A percentile compares a stretch with the other conserved stretches of the same genome.
Conservation (phyloP, 2,329 filamentous ascomycete genomes). For the Myriosclerotinia curreyana region DNA sequence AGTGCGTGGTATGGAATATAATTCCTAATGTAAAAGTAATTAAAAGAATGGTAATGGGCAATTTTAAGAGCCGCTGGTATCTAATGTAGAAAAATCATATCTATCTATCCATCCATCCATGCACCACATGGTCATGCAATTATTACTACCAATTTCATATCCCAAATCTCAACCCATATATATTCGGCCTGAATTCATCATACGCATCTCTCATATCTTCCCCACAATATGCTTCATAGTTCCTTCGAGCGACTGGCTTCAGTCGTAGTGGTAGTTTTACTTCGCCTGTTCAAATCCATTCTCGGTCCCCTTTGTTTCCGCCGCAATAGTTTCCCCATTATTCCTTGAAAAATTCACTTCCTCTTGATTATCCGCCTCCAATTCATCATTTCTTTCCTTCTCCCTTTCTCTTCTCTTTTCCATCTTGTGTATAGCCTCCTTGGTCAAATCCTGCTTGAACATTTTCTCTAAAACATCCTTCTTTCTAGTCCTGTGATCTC, state of each 20-base stretch:
- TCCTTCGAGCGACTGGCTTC: background rate
- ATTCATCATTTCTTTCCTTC: constrained; percentile 8
- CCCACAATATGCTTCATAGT: background rate
- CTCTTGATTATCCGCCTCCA: constrained; percentile 4
- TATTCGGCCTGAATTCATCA: background rate
- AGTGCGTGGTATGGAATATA: no score
- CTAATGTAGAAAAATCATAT: background rate
- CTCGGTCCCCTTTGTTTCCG: background rate
- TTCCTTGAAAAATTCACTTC: background rate
- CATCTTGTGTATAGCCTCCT: constrained; percentile 52
- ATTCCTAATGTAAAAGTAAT: background rate
- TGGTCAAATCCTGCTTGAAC: constrained; percentile 72
- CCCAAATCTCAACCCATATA: background rate
- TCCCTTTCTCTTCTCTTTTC: constrained; percentile 39
- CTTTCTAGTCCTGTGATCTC: constrained; percentile 74
- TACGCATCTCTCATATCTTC: background rate
- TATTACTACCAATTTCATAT: background rate
- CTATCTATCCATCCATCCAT: background rate
- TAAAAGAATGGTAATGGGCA: background rate
- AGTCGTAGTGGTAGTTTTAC: background rate
- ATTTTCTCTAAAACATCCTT: constrained; percentile 80
- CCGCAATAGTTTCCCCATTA: background rate
- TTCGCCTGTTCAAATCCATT: background rate
- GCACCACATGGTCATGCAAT: constrained; percentile 1
- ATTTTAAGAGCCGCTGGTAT: constrained; percentile 2